Conservation (phyloP, 352 stramenopile species). For the Blastocystis sp. region DNA sequence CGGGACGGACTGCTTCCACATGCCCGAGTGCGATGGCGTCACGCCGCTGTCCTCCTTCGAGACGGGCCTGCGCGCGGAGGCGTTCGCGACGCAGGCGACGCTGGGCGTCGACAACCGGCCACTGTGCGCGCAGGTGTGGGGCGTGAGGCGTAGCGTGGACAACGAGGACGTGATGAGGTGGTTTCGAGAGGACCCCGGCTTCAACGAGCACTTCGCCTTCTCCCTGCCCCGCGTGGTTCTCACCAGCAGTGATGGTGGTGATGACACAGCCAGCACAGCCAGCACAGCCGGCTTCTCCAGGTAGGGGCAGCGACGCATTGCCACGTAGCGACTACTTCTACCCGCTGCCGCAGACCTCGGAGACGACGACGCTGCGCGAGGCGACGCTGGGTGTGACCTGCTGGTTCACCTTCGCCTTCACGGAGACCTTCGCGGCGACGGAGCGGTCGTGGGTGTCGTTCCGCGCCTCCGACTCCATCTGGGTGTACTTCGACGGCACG, state of each 20-base stretch:
- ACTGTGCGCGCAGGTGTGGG: background rate
- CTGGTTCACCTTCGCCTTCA: constrained; percentile 48
- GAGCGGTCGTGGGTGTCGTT: background rate
- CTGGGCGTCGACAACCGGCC: background rate
- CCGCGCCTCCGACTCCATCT: constrained; percentile 1
- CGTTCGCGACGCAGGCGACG: background rate
- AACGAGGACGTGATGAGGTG: background rate
- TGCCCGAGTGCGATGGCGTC: background rate
- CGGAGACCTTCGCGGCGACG: background rate
- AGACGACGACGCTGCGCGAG: constrained; percentile 17
- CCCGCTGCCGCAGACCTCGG: background rate
- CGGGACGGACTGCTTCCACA: background rate
- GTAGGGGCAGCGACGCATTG: background rate
- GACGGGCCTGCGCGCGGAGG: background rate
- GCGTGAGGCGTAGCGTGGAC: background rate
- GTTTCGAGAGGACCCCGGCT: background rate
- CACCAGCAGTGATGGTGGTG: background rate
- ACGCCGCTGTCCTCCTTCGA: background rate
- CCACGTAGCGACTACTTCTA: constrained; percentile 37
- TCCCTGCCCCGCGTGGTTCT: background rate
- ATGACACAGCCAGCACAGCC: no score
- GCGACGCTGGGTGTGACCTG: constrained; percentile 6
- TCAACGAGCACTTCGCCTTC: background rate
- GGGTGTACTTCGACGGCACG: constrained; percentile 14
- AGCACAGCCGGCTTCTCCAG: background rate